Base-by-base conservation (phyloP, 1,284 basidiomycete genomes). In the Cutaneotrichosporon dermatis region DNA sequence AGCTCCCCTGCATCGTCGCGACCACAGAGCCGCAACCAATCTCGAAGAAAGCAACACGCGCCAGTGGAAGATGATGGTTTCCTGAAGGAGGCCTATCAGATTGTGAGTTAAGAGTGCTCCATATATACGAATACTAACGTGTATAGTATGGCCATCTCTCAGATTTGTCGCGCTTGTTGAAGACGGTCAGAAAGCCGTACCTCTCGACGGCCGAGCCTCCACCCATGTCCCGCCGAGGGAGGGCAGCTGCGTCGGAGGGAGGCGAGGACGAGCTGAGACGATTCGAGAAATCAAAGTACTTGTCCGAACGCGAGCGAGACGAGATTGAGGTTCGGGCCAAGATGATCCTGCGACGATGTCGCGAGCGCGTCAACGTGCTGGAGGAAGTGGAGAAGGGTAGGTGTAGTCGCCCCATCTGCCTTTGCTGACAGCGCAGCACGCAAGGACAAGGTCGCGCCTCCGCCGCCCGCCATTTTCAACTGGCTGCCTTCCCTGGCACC, bases 241-340 rank as follows among this genome's bases (percentile, higher is more conserved):
- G 60, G 43, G 34, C 33, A 7, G n/a, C 36, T 10, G 42, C 44
- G 1, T n/a, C 37, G 35, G 36, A 9, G 6, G 42, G 45, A 7
- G 60, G 39, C 39, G 58, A 44, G 3, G 62, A 66, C 16, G 65
- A 63, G 48, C 64, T 72, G 59, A 57, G 55, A 65, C 70, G 44
- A 65, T 79, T 69, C 72, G 64, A 79, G 37, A 75, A 73, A 33
- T 73, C 74, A n/a, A 79, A 79, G 50, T 77, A 76, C 51, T 70
- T 84, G 8, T 80, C 68, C 4, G 83, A 84, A 56, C 71, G 76
- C 15, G 82, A 84, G 64, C 71, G 82, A 53, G 83, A 84, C 65
- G 82, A 84, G 74, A 81, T 84, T 57, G 83, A 84, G 71, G 76
- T 81, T 55, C 77, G 81, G 62, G 79, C 80, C 36, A 81, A 81